A percentile compares a stretch with the other conserved stretches of the same genome.
Conservation (phyloP, 1,284 basidiomycete species). For the Heterobasidion annosum region DNA sequence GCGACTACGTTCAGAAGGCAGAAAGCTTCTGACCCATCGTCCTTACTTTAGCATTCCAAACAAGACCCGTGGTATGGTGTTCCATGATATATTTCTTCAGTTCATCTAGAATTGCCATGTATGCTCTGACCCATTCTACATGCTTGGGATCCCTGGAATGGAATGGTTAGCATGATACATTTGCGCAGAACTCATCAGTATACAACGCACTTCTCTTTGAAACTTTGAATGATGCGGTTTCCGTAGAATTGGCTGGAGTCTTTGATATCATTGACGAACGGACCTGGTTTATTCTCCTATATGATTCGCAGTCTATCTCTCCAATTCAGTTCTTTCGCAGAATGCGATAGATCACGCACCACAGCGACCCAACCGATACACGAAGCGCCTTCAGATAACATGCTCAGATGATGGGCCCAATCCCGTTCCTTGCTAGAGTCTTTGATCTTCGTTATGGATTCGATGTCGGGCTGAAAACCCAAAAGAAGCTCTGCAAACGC, state of each 20-base stretch:
- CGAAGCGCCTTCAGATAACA: slow-evolving; percentile 76
- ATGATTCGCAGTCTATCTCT: slow-evolving; percentile 2
- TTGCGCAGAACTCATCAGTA: not conserved
- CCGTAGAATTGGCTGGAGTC: slow-evolving; percentile 88
- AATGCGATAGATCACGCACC: slow-evolving; percentile 33
- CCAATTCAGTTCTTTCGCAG: not conserved
- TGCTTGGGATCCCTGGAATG: slow-evolving; percentile 76
- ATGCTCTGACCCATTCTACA: slow-evolving; percentile 82
- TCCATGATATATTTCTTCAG: slow-evolving; percentile 82
- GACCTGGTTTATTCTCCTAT: slow-evolving; percentile 77
- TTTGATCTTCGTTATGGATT: slow-evolving; percentile 71
- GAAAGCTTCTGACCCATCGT: not conserved
- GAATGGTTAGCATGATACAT: not conserved
- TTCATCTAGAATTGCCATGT: slow-evolving; percentile 67
- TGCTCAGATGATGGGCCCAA: slow-evolving; percentile 76
- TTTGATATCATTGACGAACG: slow-evolving; percentile 80
- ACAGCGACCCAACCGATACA: slow-evolving; percentile 91
- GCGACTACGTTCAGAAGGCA: not conserved
- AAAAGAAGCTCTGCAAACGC: slow-evolving; percentile 54
- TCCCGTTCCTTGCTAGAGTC: slow-evolving; percentile 79
- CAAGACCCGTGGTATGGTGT: slow-evolving; percentile 80
- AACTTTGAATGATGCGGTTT: slow-evolving; percentile 88
- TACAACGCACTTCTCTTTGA: slow-evolving; percentile 73
- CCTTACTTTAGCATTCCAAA: slow-evolving; percentile 82
- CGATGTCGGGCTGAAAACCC: slow-evolving; percentile 71